Base-by-base conservation (phyloP, 345 rosid genomes). In the Citrus mangshanensis region DNA sequence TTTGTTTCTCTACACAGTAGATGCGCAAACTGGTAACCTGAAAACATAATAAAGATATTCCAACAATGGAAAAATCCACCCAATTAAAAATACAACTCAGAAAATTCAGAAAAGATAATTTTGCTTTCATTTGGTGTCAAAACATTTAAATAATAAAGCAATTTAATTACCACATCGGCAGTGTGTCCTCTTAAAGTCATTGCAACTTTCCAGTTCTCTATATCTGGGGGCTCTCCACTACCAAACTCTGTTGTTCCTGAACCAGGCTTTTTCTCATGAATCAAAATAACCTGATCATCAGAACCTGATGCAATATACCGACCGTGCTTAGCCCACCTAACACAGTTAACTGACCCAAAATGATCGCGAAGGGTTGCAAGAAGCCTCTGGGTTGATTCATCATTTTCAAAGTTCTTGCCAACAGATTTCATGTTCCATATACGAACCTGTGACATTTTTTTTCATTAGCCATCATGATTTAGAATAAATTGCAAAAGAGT, bases 291-390 rank as follows among this genome's bases (percentile, higher is more conserved):
- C 84, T 94, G 95, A 88, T 97, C 99, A 82, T 97, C 99, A 77
- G 98, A 97, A 46, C 98, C 98, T 14, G 99, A 94, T 68, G 98
- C 99, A 73, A 97, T 85, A 74, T 83, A 91, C 63, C 97, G 86
- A 19, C 98, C 92, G 78, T 94, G 95, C 89, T 94, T 97, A 42
- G 99, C 98, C 98, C 99, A 97, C 84, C 99, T 88, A 77, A 97
- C 95, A 82, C 99, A 97, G 84, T 97, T 97, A n/a, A 97, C 99
- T 12, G 98, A 97, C 51, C 99, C 99, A 84, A 94, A 97, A 81
- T 97, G 99, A 85, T 94, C 99, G 19, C 98, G 97, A 38, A 94
- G 92, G 64, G 96, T 97, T 68, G 99, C 99, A 32, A 97, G 94
- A 82, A 97, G 98, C 89, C 93, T 86, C 77, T 89, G 90, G 38